Evolutionary conservation across 805 yeast species (phyloP).

Genomic region (Komagataella ulmi): DNA sequence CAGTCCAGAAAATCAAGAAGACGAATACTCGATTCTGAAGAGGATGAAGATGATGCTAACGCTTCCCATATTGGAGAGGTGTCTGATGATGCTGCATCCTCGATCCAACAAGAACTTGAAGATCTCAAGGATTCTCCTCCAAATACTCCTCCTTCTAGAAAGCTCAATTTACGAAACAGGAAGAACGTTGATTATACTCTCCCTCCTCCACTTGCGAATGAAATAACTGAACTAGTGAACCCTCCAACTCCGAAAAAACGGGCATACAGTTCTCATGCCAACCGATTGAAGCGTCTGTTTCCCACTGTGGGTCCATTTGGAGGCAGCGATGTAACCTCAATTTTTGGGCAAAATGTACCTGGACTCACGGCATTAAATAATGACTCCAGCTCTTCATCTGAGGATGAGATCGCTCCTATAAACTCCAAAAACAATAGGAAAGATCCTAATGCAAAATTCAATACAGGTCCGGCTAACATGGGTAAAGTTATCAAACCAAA

Average conservation of each 20-base stretch:
- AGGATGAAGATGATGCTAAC: conserved; percentile 4
- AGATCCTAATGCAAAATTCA: conserved; percentile 1
- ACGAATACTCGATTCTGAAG: background rate
- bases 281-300: conserved; percentile 48
- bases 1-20: background rate
- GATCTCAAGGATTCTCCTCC: conserved; percentile 54
- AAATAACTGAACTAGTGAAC: conserved; percentile 16
- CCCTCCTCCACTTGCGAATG: conserved; percentile 63
- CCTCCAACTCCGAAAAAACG: conserved; percentile 14
- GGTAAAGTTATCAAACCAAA: conserved; percentile 13
- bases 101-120: conserved; percentile 50
- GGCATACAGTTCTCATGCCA: conserved; percentile 19
- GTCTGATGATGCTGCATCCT: conserved; percentile 11
- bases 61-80: conserved; percentile 10
- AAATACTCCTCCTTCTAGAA: conserved; percentile 30
- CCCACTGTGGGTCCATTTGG: conserved; percentile 98
- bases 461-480: background rate
- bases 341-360: conserved; percentile 60
- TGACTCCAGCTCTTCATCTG: conserved; percentile 34
- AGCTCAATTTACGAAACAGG: conserved; percentile 41
- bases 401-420: conserved; percentile 24
- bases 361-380: conserved; percentile 24
- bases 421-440: conserved; percentile 5
- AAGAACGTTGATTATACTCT: conserved; percentile 68
- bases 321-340: conserved; percentile 80